These are phyloP conservation scores for Cardiospermum halicacabum DNA, from an alignment of 345 rosid species.

Conservation along the genomic window DNA sequence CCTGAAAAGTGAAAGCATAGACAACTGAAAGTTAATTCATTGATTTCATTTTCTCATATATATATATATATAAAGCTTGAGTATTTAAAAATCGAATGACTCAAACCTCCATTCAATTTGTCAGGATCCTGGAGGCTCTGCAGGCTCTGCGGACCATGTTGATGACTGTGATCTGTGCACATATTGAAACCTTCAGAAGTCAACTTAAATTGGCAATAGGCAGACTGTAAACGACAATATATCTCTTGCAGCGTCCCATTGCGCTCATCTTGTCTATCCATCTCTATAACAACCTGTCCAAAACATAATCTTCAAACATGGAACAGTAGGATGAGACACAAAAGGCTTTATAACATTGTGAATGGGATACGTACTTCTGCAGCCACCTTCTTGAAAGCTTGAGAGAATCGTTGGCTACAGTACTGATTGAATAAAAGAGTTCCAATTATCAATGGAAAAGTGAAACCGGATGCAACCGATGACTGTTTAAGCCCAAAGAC, in stretches of 20 bases:
- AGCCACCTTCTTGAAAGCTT: conserved; percentile 53
- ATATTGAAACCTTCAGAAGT: conserved; percentile 23
- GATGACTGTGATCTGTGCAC: conserved; percentile 13
- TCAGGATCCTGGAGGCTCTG: conserved; percentile 22
- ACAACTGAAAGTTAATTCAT: conserved; percentile 8
- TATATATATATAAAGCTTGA: conserved; percentile 11
- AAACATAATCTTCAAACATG: conserved; percentile 18
- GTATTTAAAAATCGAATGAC: neutral
- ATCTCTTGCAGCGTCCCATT: conserved; percentile 53
- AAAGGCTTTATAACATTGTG: neutral
- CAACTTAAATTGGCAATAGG: conserved; percentile 64
- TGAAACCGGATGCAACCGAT: conserved; percentile 67
- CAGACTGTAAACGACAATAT: conserved; percentile 39
- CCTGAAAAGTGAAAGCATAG: conserved; percentile 22
- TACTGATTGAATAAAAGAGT: conserved; percentile 77
- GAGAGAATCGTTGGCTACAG: conserved; percentile 73
- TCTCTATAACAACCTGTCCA: conserved; percentile 58
- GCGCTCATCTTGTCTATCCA: conserved; percentile 76
- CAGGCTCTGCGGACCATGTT: too few relatives aligned
- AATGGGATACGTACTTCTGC: conserved; percentile 49
- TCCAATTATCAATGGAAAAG: conserved; percentile 62
- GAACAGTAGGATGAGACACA: neutral
- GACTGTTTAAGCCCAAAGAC: conserved; percentile 74
- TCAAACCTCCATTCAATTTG: conserved; percentile 29
- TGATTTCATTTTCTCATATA: too few relatives aligned